Conservation (phyloP, 2,329 filamentous ascomycete genomes). For the Ophiocordyceps camponoti-saundersi region DNA sequence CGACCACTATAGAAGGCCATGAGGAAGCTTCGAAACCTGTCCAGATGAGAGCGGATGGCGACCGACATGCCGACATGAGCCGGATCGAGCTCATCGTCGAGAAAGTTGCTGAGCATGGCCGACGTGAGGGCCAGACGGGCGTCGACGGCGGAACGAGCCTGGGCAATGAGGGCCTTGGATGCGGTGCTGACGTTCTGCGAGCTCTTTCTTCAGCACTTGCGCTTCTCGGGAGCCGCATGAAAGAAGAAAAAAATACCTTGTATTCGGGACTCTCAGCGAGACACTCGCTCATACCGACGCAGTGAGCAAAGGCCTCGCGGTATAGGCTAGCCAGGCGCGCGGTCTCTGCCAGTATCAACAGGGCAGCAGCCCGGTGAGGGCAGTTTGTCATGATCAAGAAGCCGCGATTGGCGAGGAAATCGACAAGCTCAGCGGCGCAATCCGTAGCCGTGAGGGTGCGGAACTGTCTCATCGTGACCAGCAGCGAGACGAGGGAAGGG, state of each 20-base stretch:
- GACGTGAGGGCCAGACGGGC: constrained; percentile 40
- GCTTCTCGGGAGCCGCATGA: background rate
- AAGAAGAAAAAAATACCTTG: constrained; percentile 25
- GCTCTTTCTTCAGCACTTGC: too few relatives aligned
- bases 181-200: constrained; percentile 28
- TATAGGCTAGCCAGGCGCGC: constrained; percentile 49
- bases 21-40: constrained; percentile 55
- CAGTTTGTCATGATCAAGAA: constrained; percentile 51
- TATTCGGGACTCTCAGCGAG: constrained; percentile 42
- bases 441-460: constrained; percentile 37
- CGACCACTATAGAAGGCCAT: constrained; percentile 48
- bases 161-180: constrained; percentile 48
- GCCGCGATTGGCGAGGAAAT: constrained; percentile 51
- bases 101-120: constrained; percentile 44
- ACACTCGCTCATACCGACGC: constrained; percentile 56
- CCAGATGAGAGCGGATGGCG: constrained; percentile 47
- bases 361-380: constrained; percentile 50
- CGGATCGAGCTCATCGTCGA: constrained; percentile 54
- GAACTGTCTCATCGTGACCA: constrained; percentile 47
- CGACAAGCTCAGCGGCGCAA: constrained; percentile 36
- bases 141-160: constrained; percentile 48
- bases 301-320: constrained; percentile 59
- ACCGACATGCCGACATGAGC: constrained; percentile 45
- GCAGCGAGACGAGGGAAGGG: constrained; percentile 42
- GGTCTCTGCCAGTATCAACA: constrained; percentile 50